phyloP scores from a whole-genome alignment of 2,329 filamentous ascomycete genomes.

The Akanthomyces lecanii region DNA sequence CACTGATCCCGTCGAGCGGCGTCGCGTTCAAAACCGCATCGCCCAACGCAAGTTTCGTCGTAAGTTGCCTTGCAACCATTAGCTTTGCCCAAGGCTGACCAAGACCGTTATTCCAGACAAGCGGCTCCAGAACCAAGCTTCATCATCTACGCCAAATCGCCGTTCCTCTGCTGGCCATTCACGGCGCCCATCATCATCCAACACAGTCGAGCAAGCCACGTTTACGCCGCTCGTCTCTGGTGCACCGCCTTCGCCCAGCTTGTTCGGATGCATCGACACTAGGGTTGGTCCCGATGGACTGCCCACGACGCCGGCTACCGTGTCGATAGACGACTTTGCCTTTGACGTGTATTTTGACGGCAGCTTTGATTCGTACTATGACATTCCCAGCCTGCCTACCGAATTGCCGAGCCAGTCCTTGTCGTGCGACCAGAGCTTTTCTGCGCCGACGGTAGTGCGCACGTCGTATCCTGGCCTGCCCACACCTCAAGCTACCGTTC shows the following conservation, averaged over 20 bases:
- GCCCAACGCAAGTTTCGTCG: conserved; percentile 7
- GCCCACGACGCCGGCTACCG: background rate
- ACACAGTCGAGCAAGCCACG: background rate
- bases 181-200: background rate
- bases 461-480: background rate
- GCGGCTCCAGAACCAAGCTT: background rate
- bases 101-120: background rate
- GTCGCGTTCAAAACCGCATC: conserved; percentile 5
- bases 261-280: background rate
- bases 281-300: background rate
- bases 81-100: background rate
- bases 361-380: background rate
- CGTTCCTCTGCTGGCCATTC: background rate
- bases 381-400: background rate
- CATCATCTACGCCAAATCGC: background rate
- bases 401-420: background rate
- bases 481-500: background rate
- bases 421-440: background rate
- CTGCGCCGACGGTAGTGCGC: background rate
- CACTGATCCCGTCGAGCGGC: background rate
- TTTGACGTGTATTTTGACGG: conserved; percentile 1
- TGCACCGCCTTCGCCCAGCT: background rate
- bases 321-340: background rate
- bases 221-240: background rate
- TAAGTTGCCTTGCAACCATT: background rate